Conservation (phyloP, 2,329 filamentous ascomycete species). For the Fusarium decemcellulare region DNA sequence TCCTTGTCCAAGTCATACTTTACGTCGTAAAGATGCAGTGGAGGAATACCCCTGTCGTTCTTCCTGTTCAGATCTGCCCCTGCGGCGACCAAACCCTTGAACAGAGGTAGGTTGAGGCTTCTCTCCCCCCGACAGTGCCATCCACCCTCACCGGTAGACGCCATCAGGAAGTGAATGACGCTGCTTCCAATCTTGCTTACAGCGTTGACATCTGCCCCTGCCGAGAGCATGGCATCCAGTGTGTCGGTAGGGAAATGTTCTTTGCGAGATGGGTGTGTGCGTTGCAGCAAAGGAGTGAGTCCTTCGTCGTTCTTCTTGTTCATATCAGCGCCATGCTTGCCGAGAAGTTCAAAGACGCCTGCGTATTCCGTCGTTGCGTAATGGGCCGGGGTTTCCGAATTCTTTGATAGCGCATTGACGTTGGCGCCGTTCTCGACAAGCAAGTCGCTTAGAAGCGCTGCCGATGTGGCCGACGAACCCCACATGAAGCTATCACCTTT, state of each 20-base stretch:
- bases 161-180: not conserved
- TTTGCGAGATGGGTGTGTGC: not conserved
- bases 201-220: not conserved
- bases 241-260: not conserved
- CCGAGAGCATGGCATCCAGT: not conserved
- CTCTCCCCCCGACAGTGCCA: not conserved
- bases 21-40: not conserved
- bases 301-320: not conserved
- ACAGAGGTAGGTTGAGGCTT: not conserved
- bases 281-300: not conserved
- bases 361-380: not conserved
- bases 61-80: not conserved
- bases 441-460: not conserved
- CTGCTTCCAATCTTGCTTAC: not conserved
- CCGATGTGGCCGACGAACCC: not conserved
- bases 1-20: not conserved
- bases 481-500: not conserved
- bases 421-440: not conserved
- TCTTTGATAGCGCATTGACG: not conserved
- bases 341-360: not conserved
- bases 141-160: not conserved
- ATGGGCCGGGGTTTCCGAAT: not conserved
- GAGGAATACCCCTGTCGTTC: not conserved
- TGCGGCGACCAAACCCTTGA: not conserved
- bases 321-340: not conserved